These are phyloP conservation scores for Mycena sp. DNA, from an alignment of 1,284 basidiomycete species.

Conservation along the genomic window DNA sequence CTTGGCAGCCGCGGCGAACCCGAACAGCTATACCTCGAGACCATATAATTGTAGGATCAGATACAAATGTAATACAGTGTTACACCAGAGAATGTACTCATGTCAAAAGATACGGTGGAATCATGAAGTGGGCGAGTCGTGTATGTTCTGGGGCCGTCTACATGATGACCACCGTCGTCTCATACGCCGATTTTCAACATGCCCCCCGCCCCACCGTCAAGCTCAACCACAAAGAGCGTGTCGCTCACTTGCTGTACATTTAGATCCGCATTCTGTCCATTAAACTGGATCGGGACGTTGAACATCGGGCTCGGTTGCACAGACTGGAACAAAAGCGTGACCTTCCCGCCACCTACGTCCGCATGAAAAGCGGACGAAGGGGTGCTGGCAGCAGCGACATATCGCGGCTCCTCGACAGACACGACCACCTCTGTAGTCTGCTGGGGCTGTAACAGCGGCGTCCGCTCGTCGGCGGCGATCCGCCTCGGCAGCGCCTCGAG, in stretches of 20 bases:
- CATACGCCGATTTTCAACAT: slow-evolving; percentile 15
- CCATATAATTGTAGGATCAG: not conserved
- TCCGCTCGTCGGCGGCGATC: slow-evolving; percentile 17
- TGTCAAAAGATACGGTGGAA: too few relatives aligned
- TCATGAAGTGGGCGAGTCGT: too few relatives aligned
- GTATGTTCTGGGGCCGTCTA: not conserved
- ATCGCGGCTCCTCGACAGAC: too few relatives aligned
- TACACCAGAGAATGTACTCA: not conserved
- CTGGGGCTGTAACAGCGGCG: slow-evolving; percentile 11
- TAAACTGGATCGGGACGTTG: slow-evolving; percentile 12
- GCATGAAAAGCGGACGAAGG: not conserved
- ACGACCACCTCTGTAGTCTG: too few relatives aligned
- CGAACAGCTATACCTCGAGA: slow-evolving; percentile 11
- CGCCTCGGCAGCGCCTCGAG: not conserved
- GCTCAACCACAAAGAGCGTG: slow-evolving; percentile 4
- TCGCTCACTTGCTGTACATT: slow-evolving; percentile 6
- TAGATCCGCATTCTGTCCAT: slow-evolving; percentile 7
- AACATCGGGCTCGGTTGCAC: not conserved
- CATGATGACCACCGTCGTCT: not conserved
- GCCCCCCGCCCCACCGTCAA: slow-evolving; percentile 10
- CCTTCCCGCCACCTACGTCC: slow-evolving; percentile 42
- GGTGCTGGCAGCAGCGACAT: not conserved
- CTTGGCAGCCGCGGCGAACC: not conserved
- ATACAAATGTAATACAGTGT: slow-evolving; percentile 15
- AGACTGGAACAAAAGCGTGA: slow-evolving; percentile 30